Percentiles rank a stretch among this genome's conserved stretches.
Conservation (phyloP, 805 yeast species). For the Ogataea paradorogensis region DNA sequence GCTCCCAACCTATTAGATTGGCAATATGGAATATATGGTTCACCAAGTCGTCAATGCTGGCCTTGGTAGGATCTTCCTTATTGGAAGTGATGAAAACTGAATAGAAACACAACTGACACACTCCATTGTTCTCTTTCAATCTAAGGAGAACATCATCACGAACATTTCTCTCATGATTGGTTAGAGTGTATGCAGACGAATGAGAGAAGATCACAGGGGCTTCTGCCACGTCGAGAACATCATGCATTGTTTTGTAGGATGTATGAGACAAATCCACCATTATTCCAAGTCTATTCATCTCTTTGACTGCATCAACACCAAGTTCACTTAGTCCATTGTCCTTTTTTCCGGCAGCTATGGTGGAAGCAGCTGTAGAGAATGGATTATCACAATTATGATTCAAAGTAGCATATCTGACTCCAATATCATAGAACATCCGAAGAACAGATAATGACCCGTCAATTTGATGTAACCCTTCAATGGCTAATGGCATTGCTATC, state of each 20-base stretch:
- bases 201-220: conserved; percentile 52
- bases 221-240: conserved; percentile 37
- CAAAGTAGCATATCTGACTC: conserved; percentile 49
- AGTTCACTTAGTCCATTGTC: conserved; percentile 43
- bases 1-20: conserved; percentile 47
- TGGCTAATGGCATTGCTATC: conserved; percentile 46
- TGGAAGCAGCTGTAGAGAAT: conserved; percentile 51
- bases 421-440: conserved; percentile 44
- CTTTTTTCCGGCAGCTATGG: conserved; percentile 41
- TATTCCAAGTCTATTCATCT: conserved; percentile 54
- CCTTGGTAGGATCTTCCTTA: conserved; percentile 19
- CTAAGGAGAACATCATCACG: conserved; percentile 42
- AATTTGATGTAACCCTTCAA: conserved; percentile 51
- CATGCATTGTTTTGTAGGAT: conserved; percentile 46
- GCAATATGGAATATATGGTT: conserved; percentile 44
- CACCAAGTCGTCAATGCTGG: conserved; percentile 47
- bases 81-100: conserved; percentile 36
- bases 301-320: conserved; percentile 41
- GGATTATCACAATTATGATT: conserved; percentile 56
- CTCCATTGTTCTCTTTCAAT: conserved; percentile 44
- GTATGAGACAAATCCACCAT: conserved; percentile 51
- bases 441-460: conserved; percentile 47
- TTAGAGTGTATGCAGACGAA: conserved; percentile 41
- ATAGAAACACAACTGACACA: conserved; percentile 45
- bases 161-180: conserved; percentile 46